A percentile compares a stretch with the other conserved stretches of the same genome.
phyloP scores from a whole-genome alignment of 73 alveolate genomes.

The Paramecium octaurelia region DNA sequence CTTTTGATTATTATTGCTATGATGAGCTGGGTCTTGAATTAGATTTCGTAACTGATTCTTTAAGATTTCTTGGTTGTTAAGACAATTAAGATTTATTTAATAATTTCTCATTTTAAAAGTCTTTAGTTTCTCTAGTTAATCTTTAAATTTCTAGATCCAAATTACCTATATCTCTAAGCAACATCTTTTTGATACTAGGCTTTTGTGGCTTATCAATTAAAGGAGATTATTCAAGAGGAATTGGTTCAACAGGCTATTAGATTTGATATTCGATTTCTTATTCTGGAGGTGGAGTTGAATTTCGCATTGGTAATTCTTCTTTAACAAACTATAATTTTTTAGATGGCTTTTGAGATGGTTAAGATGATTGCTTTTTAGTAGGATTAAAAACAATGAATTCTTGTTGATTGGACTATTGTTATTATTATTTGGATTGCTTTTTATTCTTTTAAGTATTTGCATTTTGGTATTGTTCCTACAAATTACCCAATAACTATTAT shows the following conservation, averaged over 20 bases:
- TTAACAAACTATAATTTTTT: not conserved
- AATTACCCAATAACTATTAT: slow-evolving; percentile 12
- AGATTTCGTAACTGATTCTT: not conserved
- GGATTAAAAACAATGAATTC: slow-evolving; percentile 21
- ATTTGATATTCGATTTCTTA: not conserved
- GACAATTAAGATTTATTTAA: not conserved
- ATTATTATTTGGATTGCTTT: not conserved
- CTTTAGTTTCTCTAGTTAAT: slow-evolving; percentile 26
- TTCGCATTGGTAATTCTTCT: not conserved
- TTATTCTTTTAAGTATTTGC: not conserved
- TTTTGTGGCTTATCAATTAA: not conserved
- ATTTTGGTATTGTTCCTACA: slow-evolving; percentile 19
- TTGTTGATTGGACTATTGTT: not conserved
- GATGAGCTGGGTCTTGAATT: not conserved
- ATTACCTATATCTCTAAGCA: slow-evolving; percentile 39
- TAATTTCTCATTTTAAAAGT: not conserved
- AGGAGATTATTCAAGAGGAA: not conserved
- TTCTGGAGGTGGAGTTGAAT: not conserved
- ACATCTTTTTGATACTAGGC: not conserved
- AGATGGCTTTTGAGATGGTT: not conserved
- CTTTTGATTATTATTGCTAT: not conserved
- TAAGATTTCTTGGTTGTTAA: not conserved
- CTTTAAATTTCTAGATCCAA: slow-evolving; percentile 29
- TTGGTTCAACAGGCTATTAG: not conserved
- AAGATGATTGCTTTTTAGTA: not conserved